phyloP scores from a whole-genome alignment of 2,329 filamentous ascomycete genomes.

The Cercospora zeina region DNA sequence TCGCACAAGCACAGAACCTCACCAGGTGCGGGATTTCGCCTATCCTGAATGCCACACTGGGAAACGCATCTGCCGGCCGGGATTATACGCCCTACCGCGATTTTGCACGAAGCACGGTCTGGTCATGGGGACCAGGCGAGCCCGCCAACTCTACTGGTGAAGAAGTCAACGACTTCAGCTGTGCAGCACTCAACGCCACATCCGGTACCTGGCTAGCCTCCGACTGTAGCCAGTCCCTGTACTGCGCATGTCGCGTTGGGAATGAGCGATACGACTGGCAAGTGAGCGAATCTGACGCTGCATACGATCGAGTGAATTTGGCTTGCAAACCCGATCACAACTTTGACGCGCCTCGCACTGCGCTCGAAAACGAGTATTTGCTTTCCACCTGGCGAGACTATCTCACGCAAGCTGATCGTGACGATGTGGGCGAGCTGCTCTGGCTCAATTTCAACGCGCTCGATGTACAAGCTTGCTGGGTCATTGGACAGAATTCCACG shows the following conservation, averaged over 20 bases:
- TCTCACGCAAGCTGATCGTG: constrained; percentile 24
- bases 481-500: constrained; percentile 54
- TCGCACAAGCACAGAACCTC: constrained; percentile 41
- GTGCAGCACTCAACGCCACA: constrained; percentile 55
- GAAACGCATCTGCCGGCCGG: constrained; percentile 53
- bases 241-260: constrained; percentile 58
- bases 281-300: constrained; percentile 47
- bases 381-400: constrained; percentile 38
- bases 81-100: constrained; percentile 53
- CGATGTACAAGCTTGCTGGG: constrained; percentile 60
- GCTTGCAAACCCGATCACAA: constrained; percentile 52
- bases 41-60: constrained; percentile 58
- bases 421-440: constrained; percentile 41
- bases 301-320: constrained; percentile 44
- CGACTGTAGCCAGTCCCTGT: constrained; percentile 55
- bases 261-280: constrained; percentile 60
- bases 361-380: constrained; percentile 64
- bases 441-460: constrained; percentile 65
- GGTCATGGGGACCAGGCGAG: constrained; percentile 62
- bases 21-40: constrained; percentile 63
- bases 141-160: constrained; percentile 51
- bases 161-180: constrained; percentile 46
- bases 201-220: constrained; percentile 60
- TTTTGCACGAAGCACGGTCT: constrained; percentile 55
- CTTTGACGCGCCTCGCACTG: constrained; percentile 61